Evolutionary conservation across 176 grass and related monocot species (phyloP), one percentile per base, ranked within the genome.

Genomic region (Musa troglodytarum): DNA sequence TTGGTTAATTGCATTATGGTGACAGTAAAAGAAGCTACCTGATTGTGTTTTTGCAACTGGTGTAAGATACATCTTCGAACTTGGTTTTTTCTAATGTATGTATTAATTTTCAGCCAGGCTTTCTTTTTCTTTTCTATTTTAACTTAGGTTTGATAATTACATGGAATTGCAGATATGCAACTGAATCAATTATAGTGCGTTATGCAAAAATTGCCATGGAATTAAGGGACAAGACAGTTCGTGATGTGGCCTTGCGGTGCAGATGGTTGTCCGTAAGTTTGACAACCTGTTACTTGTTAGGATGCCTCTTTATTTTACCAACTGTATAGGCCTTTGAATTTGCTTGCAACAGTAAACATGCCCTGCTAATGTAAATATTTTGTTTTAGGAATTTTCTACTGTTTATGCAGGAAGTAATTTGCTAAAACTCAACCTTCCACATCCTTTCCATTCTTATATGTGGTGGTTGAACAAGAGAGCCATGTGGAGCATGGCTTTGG

Each of bases 151-250:
- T 69, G 66, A 50, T 22, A 2, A 29, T 87, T 79, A 16, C 79
- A 53, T 88, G 65, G 69, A 23, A 73, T 91, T 76, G 73, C 78
- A 99, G 96, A 81, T 89, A 89, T 88, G 82, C 96, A 71, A 85
- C 96, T 0, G 85, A 94, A 53, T 22, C 88, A 43, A 79, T 65
- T 69, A 16, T 99, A 53, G 68, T 92, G 76, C 86, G 86, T 14
- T 99, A 92, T 81, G 86, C 96, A 68, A 99, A 94, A 84, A 88
- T 99, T 76, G 91, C 96, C 12, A 89, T 89, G 88, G 80, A 85
- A 74, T 81, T 99, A 54, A 71, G 88, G 74, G 88, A 92, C 17
- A 99, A 99, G 81, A 95, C 91, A 58, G 96, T 95, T 20, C 86
- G 96, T 77, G 96, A 95, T 84, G 88, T 99, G 49, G 96, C 96